Percentiles rank a stretch among this genome's conserved stretches.
Conservation (phyloP, 164 flowering plant genomes). For the Berberis vulgaris region DNA sequence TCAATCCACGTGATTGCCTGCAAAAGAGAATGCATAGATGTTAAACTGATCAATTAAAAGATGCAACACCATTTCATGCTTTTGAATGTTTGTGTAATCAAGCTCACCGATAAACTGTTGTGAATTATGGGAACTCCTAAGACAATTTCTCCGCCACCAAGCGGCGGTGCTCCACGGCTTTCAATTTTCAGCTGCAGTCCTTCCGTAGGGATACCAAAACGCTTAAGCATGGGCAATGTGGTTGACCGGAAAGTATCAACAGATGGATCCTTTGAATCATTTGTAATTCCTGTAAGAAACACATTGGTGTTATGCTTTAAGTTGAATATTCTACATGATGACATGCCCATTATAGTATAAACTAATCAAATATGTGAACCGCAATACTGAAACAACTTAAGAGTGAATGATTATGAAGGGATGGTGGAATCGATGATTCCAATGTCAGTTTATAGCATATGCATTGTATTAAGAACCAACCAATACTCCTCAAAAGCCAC, state of each 20-base stretch:
- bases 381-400: no score
- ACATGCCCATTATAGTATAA: no score
- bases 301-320: no score
- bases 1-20: slow-evolving; percentile 86
- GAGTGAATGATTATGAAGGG: no score
- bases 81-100: background rate
- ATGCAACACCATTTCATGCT: background rate
- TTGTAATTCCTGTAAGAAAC: slow-evolving; percentile 55
- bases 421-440: no score
- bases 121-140: slow-evolving; percentile 51
- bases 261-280: slow-evolving; percentile 78
- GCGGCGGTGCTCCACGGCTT: slow-evolving; percentile 72
- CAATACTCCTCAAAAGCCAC: no score
- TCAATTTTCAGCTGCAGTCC: slow-evolving; percentile 69
- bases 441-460: no score
- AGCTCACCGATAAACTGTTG: slow-evolving; percentile 23
- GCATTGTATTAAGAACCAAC: no score
- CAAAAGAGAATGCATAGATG: slow-evolving; percentile 7
- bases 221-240: slow-evolving; percentile 61
- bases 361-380: no score
- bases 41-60: background rate
- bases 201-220: slow-evolving; percentile 74
- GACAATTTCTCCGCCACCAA: slow-evolving; percentile 83
- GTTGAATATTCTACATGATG: no score
- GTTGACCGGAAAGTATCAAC: slow-evolving; percentile 79